Evolutionary conservation across 306 rosid genomes (phyloP), one percentile per base, ranked within the genome.

Genomic region (Trifolium dubium): DNA sequence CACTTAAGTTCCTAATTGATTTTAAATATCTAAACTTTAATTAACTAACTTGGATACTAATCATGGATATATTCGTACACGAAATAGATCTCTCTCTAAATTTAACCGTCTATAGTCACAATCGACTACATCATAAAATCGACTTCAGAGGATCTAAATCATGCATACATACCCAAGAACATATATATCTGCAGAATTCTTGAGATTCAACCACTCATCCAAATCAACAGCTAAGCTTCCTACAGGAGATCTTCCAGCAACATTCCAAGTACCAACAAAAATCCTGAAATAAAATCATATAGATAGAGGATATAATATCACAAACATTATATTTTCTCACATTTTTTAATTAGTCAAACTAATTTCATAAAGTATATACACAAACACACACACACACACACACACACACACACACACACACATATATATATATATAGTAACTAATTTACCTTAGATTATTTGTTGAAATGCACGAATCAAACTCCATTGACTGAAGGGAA

Each of bases 231-330:
- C 91, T 69, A 91, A 85, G 84, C 96, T 94, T 73, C 92, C 96
- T 8, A 77, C 55, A 4, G 98, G 98, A 14, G 88, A 88, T 71
- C 85, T 89, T 8, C 96, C 98, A 13, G 87, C 97, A 35, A 94
- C 97, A 85, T 94, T 94, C 98, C 97, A 94, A 64, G 95, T 88
- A 19, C 98, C 97, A 75, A 91, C 91, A 67, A 94, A 94, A 49
- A 94, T 84, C 83, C 99, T 92, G 35, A 56, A 83, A 77, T 81
- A 64, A 66, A 28, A 39, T 6, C 28, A 17, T 28, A 18, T 31
- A 44, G 69, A n/a, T 67, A 44, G 69, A 54, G 43, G 28, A 30
- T 15, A 30, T 15, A 32, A 49, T 15, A 6, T 13, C 8, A 51
- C 60, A 69, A 64, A 51, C 11, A 53, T 54, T 37, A 37, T 37